A percentile compares a stretch with the other conserved stretches of the same genome.
Conservation (phyloP, 345 rosid species). For the Lepidium sativum region DNA sequence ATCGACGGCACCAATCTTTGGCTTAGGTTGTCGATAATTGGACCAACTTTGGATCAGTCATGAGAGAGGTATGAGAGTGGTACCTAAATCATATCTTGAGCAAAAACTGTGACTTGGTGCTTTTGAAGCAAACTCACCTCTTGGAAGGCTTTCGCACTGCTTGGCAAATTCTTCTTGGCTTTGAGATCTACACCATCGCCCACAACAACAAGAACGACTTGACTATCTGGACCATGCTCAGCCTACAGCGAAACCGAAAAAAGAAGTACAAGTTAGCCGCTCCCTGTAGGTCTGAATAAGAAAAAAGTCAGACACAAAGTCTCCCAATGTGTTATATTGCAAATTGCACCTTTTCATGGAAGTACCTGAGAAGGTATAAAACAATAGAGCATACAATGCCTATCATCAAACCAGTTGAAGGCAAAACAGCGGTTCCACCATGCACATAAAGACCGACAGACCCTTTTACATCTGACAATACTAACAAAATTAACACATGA, state of each 20-base stretch:
- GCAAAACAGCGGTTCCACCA: constrained; percentile 91
- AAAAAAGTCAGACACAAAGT: not conserved
- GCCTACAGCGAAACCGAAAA: constrained; percentile 45
- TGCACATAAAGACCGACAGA: constrained; percentile 96
- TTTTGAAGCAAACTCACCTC: constrained; percentile 76
- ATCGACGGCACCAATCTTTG: no score
- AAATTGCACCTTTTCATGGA: not conserved
- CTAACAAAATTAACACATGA: constrained; percentile 24
- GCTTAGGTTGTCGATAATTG: no score
- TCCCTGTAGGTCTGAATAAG: not conserved
- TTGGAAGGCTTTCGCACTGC: constrained; percentile 68
- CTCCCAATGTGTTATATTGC: not conserved
- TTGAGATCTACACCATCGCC: constrained; percentile 71
- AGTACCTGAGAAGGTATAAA: constrained; percentile 55
- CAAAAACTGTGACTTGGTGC: constrained; percentile 80
- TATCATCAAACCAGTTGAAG: constrained; percentile 93
- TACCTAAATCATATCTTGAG: constrained; percentile 81
- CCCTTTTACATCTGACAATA: constrained; percentile 87
- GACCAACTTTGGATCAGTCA: no score
- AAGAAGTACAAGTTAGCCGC: not conserved
- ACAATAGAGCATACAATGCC: constrained; percentile 46
- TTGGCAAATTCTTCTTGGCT: constrained; percentile 65
- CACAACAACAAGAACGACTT: constrained; percentile 78
- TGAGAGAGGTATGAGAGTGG: not conserved
- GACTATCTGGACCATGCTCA: constrained; percentile 98